Base-by-base conservation (phyloP, 345 rosid species). In the Brassica nigra region DNA sequence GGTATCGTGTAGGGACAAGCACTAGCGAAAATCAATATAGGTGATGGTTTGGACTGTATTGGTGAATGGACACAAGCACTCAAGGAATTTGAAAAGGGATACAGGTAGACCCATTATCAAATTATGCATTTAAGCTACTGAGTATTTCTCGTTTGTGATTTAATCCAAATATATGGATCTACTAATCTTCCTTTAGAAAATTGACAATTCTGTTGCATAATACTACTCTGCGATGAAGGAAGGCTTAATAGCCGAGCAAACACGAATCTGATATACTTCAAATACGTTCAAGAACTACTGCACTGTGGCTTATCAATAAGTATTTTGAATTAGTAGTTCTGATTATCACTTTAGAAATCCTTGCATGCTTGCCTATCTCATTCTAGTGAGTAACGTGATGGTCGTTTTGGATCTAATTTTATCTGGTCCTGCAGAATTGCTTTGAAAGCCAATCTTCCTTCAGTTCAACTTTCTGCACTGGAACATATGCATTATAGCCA, bases 401-500 rank as follows among this genome's bases (percentile, higher is more conserved):
- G 68, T 62, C 57, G 62, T 29, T 70, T 52, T 71, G 73, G 65
- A 68, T 74, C 8, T 58, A 6, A 42, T 76, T 12, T 76, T 27
- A 10, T 71, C 33, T 44, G 68, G 2, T 77, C 62, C 27, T 84
- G 84, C 89, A 95, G 98, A 86, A 85, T 93, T 83, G 93, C 98
- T 12, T 77, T 83, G 63, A 84, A 89, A 82, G 96, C 93, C 74
- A 89, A 90, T 27, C 88, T 88, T 78, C 90, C 89, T 58, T 79
- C 89, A 10, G 31, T 86, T 80, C 93, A 95, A 85, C 87, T 93
- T 83, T 78, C 88, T 72, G 98, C 98, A 47, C 82, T 95, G 62
- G 97, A 95, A 84, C 91, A 86, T 79, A 91, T 95, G 97, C 98
- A 93, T 73, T 95, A 95, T 68, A 90, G 90, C 89, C 87, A 91